Conservation (phyloP, 2,329 filamentous ascomycete species). For the Xylariaceae sp. region DNA sequence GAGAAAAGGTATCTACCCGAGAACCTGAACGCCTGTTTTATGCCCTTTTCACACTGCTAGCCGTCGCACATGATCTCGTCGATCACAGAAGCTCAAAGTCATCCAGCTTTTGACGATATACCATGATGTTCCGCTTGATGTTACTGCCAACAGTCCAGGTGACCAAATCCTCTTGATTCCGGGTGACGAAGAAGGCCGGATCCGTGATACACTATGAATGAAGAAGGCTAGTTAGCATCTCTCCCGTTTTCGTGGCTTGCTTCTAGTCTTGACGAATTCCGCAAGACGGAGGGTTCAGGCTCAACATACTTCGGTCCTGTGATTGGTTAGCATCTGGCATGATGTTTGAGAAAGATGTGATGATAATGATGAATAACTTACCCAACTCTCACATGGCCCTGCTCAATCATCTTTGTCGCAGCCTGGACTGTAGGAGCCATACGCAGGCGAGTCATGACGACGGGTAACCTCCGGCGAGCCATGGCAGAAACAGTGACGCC, state of each 20-base stretch:
- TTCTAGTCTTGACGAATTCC: background rate
- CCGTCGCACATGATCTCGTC: no score
- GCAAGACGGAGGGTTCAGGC: background rate
- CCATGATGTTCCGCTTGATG: constrained; percentile 94
- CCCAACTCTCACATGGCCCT: constrained; percentile 88
- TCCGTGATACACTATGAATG: constrained; percentile 59
- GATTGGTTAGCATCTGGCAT: background rate
- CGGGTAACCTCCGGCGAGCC: constrained; percentile 75
- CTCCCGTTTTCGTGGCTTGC: no score
- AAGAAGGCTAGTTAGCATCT: background rate
- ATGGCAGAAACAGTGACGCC: constrained; percentile 87
- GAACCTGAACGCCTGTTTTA: no score
- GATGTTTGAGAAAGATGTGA: no score
- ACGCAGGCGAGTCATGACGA: constrained; percentile 80
- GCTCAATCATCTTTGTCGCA: constrained; percentile 83
- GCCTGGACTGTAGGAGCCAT: constrained; percentile 86
- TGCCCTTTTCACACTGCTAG: no score
- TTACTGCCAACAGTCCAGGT: constrained; percentile 96
- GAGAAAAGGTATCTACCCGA: no score
- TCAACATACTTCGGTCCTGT: background rate
- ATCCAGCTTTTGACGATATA: constrained; percentile 90
- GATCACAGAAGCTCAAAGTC: constrained; percentile 81
- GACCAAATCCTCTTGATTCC: constrained; percentile 91
- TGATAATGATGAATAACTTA: no score
- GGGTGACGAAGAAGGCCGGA: constrained; percentile 81